Evolutionary conservation across 225 moss, liverwort and hornwort genomes (phyloP).

Genomic region (Polytrichum commune): DNA sequence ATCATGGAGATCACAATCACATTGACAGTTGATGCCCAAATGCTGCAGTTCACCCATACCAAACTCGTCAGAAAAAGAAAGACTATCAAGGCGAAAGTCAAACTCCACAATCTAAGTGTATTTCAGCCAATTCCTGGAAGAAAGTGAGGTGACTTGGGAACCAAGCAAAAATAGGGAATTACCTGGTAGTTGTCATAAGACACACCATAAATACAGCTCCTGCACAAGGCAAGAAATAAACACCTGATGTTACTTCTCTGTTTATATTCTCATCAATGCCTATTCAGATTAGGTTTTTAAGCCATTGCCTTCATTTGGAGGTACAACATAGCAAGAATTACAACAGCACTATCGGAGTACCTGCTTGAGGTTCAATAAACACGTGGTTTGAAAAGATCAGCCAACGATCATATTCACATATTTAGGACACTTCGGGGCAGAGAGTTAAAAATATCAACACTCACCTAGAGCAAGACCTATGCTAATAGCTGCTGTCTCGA

Average conservation of each 20-base stretch:
- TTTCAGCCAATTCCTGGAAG: neutral
- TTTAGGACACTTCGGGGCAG: no score
- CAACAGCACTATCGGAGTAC: no score
- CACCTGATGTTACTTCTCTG: neutral
- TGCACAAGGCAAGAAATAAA: conserved; percentile 11
- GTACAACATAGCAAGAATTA: no score
- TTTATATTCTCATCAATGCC: no score
- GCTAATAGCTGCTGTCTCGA: conserved; percentile 50
- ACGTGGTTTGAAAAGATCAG: no score
- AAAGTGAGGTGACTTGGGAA: neutral
- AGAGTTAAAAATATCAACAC: neutral
- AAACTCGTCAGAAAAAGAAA: neutral
- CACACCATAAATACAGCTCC: conserved; percentile 43
- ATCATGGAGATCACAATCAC: conserved; percentile 65
- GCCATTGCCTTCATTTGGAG: no score
- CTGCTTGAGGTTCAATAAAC: no score
- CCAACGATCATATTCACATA: no score
- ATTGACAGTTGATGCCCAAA: conserved; percentile 68
- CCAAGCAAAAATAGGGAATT: conserved; percentile 6
- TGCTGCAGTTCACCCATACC: conserved; percentile 34
- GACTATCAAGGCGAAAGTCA: neutral
- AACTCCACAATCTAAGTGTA: neutral
- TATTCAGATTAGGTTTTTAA: no score
- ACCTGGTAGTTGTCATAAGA: conserved; percentile 48
- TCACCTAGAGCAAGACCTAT: conserved; percentile 44